Evolutionary conservation across 208 protist genomes (phyloP), one percentile per base, ranked within the genome.

Genomic region (Leishmania arabica): DNA sequence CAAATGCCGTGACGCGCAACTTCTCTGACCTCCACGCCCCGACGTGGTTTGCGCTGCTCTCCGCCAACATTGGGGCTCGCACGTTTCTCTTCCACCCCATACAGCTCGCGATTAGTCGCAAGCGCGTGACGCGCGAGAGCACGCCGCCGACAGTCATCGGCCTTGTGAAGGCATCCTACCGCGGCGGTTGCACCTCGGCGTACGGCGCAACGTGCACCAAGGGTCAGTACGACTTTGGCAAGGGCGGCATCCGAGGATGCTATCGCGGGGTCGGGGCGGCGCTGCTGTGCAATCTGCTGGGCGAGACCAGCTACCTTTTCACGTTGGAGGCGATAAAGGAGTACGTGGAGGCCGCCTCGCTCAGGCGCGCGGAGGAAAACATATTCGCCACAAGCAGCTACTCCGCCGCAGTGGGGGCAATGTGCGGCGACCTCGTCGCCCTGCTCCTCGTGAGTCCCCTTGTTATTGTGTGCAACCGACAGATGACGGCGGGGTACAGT

Each of bases 11-110:
- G 53, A 96, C 83, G 24, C 91, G 95, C 19, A 85, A 83, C 79
- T 81, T 96, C 71, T 95, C 92, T 49, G 90, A 97, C 80, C 75
- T 97, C 49, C 92, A 97, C 86, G 84, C 86, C 19, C 90, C 93
- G 53, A 96, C 92, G 8, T 97, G 95, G 93, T 75, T 96, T 47
- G 87, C 79, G 13, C 86, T 96, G 49, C 83, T 96, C 27, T 80
- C 88, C 19, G 75, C 87, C 54, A 96, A 93, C 82, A 92, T 93
- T 49, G 76, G 81, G 8, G 84, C 86, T 5, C 91, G 93, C 34
- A 95, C 93, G 1, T n/a, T 94, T n/a, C 62, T 97, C 34, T 91
- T 96, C 45, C 93, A 97, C 65, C 95, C 95, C 7, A 77, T 97
- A 53, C 84, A 95, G 69, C 83, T 97, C 68, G 89, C 93, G 66